These are phyloP conservation scores for Hibiscus trionum DNA, from an alignment of 345 rosid genomes.

Conservation along the genomic window DNA sequence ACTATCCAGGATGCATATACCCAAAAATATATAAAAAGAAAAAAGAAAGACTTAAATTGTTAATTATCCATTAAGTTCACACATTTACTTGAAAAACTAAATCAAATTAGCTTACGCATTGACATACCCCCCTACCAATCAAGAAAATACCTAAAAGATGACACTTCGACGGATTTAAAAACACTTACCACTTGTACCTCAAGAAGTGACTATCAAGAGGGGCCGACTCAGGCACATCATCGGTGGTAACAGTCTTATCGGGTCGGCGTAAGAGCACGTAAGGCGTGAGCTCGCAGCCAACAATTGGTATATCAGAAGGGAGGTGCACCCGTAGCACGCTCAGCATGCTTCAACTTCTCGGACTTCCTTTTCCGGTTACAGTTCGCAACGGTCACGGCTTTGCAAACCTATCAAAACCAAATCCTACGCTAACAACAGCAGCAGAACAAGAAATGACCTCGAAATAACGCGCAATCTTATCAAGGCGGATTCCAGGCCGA, in stretches of 20 bases:
- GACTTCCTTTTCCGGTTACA: conserved; percentile 29
- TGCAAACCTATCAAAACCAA: conserved; percentile 21
- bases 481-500: conserved; percentile 48
- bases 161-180: not conserved
- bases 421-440: conserved; percentile 6
- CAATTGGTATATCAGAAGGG: conserved; percentile 95
- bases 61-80: not conserved
- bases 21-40: too few species aligned
- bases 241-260: conserved; percentile 28
- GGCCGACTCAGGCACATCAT: conserved; percentile 77
- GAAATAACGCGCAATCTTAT: conserved; percentile 3
- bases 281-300: conserved; percentile 95
- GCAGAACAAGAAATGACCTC: not conserved
- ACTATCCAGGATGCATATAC: too few species aligned
- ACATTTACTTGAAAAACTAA: not conserved
- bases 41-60: not conserved
- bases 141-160: not conserved
- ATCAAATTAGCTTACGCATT: not conserved
- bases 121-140: not conserved
- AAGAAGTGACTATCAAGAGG: conserved; percentile 80
- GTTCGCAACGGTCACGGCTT: conserved; percentile 29
- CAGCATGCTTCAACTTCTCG: conserved; percentile 54
- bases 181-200: conserved; percentile 81
- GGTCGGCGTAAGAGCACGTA: conserved; percentile 57
- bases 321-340: conserved; percentile 89